A percentile compares a stretch with the other conserved stretches of the same genome.
Evolutionary conservation across 257 asterid species (phyloP).

Genomic region (Echites panduratus): DNA sequence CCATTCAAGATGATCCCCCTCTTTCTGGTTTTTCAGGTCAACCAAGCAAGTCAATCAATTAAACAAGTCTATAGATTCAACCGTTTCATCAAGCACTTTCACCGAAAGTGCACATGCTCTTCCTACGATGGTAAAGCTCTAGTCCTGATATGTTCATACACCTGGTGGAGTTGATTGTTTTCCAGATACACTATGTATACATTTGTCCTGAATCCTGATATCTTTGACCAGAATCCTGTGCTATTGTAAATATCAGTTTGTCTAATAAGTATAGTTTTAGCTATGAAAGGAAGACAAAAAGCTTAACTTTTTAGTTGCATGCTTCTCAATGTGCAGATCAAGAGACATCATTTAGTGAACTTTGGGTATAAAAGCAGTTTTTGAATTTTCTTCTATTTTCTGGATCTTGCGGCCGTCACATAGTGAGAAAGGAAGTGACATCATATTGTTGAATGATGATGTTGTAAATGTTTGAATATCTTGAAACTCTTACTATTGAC

Average conservation of each 20-base stretch:
- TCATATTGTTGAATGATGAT: neutral
- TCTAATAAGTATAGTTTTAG: neutral
- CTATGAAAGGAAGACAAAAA: neutral
- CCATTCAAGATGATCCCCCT: neutral
- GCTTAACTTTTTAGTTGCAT: neutral
- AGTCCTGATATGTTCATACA: neutral
- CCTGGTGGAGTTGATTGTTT: neutral
- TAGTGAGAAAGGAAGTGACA: neutral
- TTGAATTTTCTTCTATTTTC: too few species aligned
- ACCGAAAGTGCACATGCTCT: constrained; percentile 72
- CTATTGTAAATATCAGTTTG: neutral
- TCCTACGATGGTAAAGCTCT: constrained; percentile 48
- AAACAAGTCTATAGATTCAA: constrained; percentile 64
- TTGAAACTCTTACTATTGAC: neutral
- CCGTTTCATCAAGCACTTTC: constrained; percentile 70
- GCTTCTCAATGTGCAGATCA: neutral
- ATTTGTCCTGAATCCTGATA: neutral
- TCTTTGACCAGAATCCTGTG: neutral
- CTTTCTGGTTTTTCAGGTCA: constrained; percentile 45
- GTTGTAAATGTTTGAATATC: neutral
- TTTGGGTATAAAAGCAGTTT: neutral
- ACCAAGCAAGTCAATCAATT: constrained; percentile 66
- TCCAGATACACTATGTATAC: neutral
- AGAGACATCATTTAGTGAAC: neutral
- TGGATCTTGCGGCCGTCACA: too few species aligned